Evolutionary conservation across 2,329 filamentous ascomycete species (phyloP), one percentile per base, ranked within the genome.

Genomic region (Penicillium sp.): DNA sequence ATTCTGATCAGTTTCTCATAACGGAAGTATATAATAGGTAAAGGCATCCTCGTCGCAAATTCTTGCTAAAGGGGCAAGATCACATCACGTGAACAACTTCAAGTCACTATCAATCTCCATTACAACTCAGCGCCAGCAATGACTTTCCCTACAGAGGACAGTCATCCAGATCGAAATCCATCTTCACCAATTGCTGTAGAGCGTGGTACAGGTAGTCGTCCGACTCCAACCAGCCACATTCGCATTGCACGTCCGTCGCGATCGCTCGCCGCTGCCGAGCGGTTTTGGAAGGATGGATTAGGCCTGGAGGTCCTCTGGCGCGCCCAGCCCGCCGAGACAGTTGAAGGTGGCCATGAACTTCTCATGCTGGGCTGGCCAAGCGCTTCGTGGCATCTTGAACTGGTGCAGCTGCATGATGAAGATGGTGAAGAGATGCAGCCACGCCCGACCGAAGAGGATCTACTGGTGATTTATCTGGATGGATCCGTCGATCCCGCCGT

Each of bases 401-500:
- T 76, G 48, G 74, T 70, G 0, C 58, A 60, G 3, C 57, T 66
- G 36, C 28, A 52, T 9, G 67, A 63, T 0, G 67, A 73, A 46
- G 55, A 64, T 8, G 42, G 25, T 2, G 9, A 13, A 7, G 46
- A 53, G 6, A 45, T 42, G 11, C 42, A 48, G 24, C 52, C 55
- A 9, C 44, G 37, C 4, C 72, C 72, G 3, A 72, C 69, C 0
- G 61, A 70, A 45, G 73, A 76, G 51, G 73, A 75, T 46, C 57
- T 76, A 27, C 54, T 75, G 3, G 65, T 75, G 7, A 73, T 75
- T 39, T 74, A 76, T 56, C 55, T 75, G 0, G 65, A 68, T 0
- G 64, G 68, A 3, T 32, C 51, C 1, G 53, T 50, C 0, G 60
- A 60, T 1, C 70, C 66, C 9, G 49, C 47, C 1, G 66, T 66